Evolutionary conservation across 78 protist species (phyloP), one percentile per base, ranked within the genome.

Genomic region (Goniomonas avonlea): DNA sequence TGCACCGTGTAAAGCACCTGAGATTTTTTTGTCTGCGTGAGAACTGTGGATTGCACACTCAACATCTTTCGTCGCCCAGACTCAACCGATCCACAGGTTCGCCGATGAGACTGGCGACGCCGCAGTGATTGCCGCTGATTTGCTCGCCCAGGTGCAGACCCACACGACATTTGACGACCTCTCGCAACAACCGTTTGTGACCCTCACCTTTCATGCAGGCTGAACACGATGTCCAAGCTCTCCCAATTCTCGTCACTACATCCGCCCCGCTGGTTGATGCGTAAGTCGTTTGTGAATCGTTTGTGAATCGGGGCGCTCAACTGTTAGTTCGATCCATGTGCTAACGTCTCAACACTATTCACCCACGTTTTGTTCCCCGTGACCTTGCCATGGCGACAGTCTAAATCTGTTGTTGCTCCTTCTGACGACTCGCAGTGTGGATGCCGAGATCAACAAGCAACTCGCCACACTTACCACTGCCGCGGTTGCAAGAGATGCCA

Each of bases 221-320:
- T 0, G 93, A 90, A 79, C 93, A 90, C 83, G 93, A 82, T 31
- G 82, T 82, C 37, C 23, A 29, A 53, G 66, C 80, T n/a, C 55
- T 53, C 60, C 80, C 80, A 15, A 18, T 63, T 25, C 80, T 75
- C n/a, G 21, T 75, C 35, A 27, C 61, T 70, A 60, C 63, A 20
- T 2, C 32, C 48, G 80, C 17, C 43, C 34, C 9, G 13, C n/a
- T 75, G 29, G 27, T 37, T 41, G 56, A 4, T 32, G 71, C 71
- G 3, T 39, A 37, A 18, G 43, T 37, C 71, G 18, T n/a, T n/a
- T n/a, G n/a, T n/a, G n/a, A n/a, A n/a, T n/a, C n/a, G n/a, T n/a
- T n/a, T n/a, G n/a, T n/a, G n/a, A n/a, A n/a, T n/a, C n/a, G n/a
- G n/a, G n/a, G n/a, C n/a, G n/a, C n/a, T n/a, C n/a, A n/a, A n/a